Conservation (phyloP, 805 yeast species). For the Hanseniaspora lindneri region DNA sequence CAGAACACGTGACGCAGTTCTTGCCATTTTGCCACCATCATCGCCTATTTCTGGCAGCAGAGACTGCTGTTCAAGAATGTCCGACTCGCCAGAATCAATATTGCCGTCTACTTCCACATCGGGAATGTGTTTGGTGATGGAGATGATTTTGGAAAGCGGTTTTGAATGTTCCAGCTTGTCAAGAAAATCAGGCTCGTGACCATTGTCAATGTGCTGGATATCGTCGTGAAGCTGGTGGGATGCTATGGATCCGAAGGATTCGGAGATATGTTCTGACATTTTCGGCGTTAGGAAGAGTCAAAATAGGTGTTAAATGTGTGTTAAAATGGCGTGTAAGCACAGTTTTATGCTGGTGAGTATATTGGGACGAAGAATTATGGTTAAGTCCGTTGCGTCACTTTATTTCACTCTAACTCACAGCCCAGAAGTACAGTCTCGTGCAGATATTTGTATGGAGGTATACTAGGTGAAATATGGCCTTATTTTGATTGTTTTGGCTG, state of each 20-base stretch:
- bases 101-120: slow-evolving; percentile 15
- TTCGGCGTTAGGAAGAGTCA: no score
- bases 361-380: no score
- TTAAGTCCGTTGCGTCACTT: no score
- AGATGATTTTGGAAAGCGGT: slow-evolving; percentile 12
- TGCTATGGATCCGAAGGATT: slow-evolving; percentile 10
- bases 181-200: slow-evolving; percentile 5
- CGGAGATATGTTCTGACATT: background rate
- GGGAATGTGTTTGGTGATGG: slow-evolving; percentile 14
- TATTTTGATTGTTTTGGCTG: no score
- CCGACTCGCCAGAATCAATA: background rate
- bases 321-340: no score
- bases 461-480: no score
- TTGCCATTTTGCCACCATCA: background rate
- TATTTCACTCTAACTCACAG: no score
- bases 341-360: no score
- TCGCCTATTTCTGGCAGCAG: background rate
- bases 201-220: background rate
- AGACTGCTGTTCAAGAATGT: background rate
- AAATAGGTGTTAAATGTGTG: no score
- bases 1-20: slow-evolving; percentile 9
- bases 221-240: background rate
- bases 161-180: slow-evolving; percentile 11
- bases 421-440: no score
- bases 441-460: no score